A percentile compares a stretch with the other conserved stretches of the same genome.
Conservation (phyloP, 768 basidiomycete genomes). For the Naganishia randhawae region DNA sequence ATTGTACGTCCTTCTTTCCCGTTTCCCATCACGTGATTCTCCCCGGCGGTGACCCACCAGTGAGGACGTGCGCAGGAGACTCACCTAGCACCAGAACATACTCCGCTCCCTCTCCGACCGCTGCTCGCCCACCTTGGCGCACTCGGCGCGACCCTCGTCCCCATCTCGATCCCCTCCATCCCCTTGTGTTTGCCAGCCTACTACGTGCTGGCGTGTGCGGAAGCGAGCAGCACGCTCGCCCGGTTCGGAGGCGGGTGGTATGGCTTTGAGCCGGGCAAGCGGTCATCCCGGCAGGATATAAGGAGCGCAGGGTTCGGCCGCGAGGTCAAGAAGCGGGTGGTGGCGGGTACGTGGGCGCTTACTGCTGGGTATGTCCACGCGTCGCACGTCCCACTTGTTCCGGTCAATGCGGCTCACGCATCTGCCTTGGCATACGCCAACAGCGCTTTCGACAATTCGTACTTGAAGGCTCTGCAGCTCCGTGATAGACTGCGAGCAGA, state of each 20-base stretch:
- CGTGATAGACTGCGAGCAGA: constrained; percentile 68
- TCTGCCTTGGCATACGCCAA: too few species aligned
- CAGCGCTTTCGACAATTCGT: constrained; percentile 97
- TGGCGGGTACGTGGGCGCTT: constrained; percentile 86
- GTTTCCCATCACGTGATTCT: not conserved
- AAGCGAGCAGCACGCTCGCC: constrained; percentile 87
- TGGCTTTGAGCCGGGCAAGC: constrained; percentile 52
- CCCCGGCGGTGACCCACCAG: not conserved
- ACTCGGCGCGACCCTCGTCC: constrained; percentile 64
- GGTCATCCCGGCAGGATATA: constrained; percentile 25
- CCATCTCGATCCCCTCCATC: constrained; percentile 69
- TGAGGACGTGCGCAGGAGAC: constrained; percentile 30
- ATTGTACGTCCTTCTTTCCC: constrained; percentile 54
- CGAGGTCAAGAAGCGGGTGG: constrained; percentile 80
- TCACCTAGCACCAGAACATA: constrained; percentile 8
- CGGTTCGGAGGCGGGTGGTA: constrained; percentile 84
- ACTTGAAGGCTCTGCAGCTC: constrained; percentile 82
- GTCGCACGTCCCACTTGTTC: too few species aligned
- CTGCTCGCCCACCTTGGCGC: constrained; percentile 53
- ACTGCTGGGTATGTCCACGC: constrained; percentile 63
- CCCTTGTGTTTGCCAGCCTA: constrained; percentile 81
- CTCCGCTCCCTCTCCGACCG: constrained; percentile 34
- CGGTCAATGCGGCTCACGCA: not conserved
- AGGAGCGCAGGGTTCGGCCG: constrained; percentile 69
- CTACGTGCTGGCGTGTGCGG: constrained; percentile 91